Evolutionary conservation across 768 basidiomycete species (phyloP).

Genomic region (Pleurotus tuber-regium): DNA sequence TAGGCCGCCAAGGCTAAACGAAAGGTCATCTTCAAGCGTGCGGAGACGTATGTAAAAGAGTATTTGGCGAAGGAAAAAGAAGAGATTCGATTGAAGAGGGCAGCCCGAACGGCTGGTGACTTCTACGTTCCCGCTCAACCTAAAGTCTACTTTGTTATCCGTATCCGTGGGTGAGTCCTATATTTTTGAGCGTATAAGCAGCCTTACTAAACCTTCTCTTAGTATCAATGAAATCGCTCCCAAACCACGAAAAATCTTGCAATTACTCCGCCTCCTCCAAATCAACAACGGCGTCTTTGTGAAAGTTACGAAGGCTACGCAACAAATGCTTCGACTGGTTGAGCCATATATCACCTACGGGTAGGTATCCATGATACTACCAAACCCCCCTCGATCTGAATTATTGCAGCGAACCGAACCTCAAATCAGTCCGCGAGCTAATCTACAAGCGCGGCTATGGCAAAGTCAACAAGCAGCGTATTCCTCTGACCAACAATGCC

Average conservation of each 20-base stretch:
- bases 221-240: conserved; percentile 99
- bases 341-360: conserved; percentile 98
- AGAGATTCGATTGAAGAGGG: conserved; percentile 93
- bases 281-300: conserved; percentile 99
- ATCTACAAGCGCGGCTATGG: conserved; percentile 99
- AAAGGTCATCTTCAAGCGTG: conserved; percentile 98
- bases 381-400: not conserved
- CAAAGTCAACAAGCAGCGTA: conserved; percentile 96
- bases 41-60: conserved; percentile 97
- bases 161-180: conserved; percentile 86
- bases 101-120: conserved; percentile 87
- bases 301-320: conserved; percentile 93
- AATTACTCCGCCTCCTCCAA: conserved; percentile 96
- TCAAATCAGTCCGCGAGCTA: conserved; percentile 94
- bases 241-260: conserved; percentile 98
- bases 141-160: conserved; percentile 96
- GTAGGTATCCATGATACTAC: conserved; percentile 36
- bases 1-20: conserved; percentile 91
- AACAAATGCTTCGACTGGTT: conserved; percentile 97
- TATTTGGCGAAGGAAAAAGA: conserved; percentile 91
- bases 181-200: not conserved
- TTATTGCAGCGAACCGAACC: conserved; percentile 78
- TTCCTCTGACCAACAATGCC: conserved; percentile 91
- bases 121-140: conserved; percentile 97
- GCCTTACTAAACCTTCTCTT: conserved; percentile 15